A percentile compares a stretch with the other conserved stretches of the same genome.
Evolutionary conservation across 1,284 basidiomycete genomes (phyloP).

Genomic region (Cryptococcus sp.): DNA sequence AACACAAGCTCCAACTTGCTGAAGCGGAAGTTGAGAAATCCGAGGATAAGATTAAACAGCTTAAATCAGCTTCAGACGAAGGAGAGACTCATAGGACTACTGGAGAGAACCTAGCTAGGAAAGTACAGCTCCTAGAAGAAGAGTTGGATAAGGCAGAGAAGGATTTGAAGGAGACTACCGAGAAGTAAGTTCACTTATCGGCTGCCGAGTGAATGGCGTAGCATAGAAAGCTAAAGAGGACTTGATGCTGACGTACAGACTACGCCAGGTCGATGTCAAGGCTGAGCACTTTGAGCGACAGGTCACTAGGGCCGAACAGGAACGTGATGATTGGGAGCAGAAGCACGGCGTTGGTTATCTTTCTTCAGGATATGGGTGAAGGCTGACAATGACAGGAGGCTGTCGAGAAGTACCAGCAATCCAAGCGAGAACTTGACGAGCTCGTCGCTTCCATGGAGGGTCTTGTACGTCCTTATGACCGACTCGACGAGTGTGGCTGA

Average conservation of each 20-base stretch:
- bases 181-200: conserved; percentile 77
- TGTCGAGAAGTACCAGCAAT: conserved; percentile 65
- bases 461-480: conserved; percentile 48
- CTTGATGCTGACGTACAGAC: conserved; percentile 52
- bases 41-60: conserved; percentile 67
- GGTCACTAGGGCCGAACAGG: conserved; percentile 78
- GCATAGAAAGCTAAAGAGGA: neutral
- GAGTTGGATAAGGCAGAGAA: conserved; percentile 95
- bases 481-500: neutral
- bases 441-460: conserved; percentile 76
- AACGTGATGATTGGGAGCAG: conserved; percentile 89
- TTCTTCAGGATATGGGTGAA: neutral
- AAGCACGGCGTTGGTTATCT: conserved; percentile 72
- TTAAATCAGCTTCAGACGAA: conserved; percentile 67
- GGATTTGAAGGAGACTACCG: conserved; percentile 93
- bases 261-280: conserved; percentile 97
- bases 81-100: conserved; percentile 69
- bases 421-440: conserved; percentile 84
- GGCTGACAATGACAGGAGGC: conserved; percentile 58
- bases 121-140: conserved; percentile 88
- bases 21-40: conserved; percentile 72
- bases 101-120: conserved; percentile 73
- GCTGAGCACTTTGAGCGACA: conserved; percentile 98
- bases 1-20: conserved; percentile 67
- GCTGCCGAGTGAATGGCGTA: neutral